Evolutionary conservation across 352 stramenopile species (phyloP).

Genomic region (Pythium vanterpoolii): DNA sequence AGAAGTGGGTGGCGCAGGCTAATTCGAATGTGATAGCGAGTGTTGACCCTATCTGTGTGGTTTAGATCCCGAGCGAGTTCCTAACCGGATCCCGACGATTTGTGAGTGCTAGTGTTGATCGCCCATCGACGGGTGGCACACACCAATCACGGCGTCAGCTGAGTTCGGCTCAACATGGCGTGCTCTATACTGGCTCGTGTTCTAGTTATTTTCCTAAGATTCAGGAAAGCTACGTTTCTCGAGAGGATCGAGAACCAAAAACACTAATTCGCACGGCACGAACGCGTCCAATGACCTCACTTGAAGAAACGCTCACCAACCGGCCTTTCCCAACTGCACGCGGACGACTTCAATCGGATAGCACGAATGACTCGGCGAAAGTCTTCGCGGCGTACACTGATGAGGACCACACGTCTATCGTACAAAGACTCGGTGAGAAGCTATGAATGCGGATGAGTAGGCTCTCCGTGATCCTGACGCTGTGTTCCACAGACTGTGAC

Average conservation of each 20-base stretch:
- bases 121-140: constrained; percentile 31
- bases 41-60: neutral
- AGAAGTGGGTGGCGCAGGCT: constrained; percentile 16
- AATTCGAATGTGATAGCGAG: neutral
- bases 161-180: constrained; percentile 26
- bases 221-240: constrained; percentile 34
- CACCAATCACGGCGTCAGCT: constrained; percentile 12
- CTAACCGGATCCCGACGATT: neutral
- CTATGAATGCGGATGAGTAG: neutral
- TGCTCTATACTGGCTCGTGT: constrained; percentile 27
- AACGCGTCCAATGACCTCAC: neutral
- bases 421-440: neutral
- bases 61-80: neutral
- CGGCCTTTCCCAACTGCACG: neutral
- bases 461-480: neutral
- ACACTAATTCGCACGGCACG: neutral
- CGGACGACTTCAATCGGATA: neutral
- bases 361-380: neutral
- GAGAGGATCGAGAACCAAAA: constrained; percentile 41
- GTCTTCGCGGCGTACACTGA: neutral
- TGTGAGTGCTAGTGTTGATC: constrained; percentile 7
- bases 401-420: neutral
- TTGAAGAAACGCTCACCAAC: neutral
- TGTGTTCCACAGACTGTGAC: constrained; percentile 29
- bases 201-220: constrained; percentile 57